A percentile compares a stretch with the other conserved stretches of the same genome.
phyloP scores from a whole-genome alignment of 345 rosid genomes.

The Salix dunnii region DNA sequence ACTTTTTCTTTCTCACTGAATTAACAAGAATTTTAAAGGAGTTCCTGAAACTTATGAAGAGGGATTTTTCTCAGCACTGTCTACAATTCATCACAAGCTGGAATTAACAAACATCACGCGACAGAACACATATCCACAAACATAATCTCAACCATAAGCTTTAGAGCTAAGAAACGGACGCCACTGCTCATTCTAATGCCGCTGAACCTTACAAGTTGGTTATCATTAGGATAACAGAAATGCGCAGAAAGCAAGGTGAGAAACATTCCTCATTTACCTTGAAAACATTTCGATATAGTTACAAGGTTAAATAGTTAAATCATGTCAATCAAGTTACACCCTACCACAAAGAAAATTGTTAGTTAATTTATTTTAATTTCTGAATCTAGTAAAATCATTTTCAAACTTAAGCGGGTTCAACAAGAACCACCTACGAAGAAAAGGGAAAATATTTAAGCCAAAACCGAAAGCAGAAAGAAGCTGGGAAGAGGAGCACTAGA shows the following conservation, averaged over 20 bases:
- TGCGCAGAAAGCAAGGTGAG: neutral
- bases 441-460: neutral
- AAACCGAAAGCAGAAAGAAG: neutral
- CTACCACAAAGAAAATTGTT: neutral
- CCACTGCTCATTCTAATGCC: neutral
- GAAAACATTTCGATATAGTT: neutral
- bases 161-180: neutral
- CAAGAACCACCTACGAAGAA: neutral
- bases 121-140: neutral
- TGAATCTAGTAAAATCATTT: neutral
- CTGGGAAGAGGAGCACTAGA: neutral
- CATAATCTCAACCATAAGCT: neutral
- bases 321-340: neutral
- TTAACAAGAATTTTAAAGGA: slow-evolving; percentile 12
- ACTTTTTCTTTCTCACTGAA: neutral
- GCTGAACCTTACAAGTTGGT: neutral
- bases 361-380: neutral
- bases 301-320: neutral
- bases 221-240: neutral
- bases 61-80: neutral
- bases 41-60: neutral
- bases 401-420: neutral
- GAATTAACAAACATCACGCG: neutral
- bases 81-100: neutral
- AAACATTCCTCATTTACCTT: neutral